These are phyloP conservation scores for Aspergillus campestris DNA, from an alignment of 495 filamentous ascomycete genomes.

Conservation along the genomic window DNA sequence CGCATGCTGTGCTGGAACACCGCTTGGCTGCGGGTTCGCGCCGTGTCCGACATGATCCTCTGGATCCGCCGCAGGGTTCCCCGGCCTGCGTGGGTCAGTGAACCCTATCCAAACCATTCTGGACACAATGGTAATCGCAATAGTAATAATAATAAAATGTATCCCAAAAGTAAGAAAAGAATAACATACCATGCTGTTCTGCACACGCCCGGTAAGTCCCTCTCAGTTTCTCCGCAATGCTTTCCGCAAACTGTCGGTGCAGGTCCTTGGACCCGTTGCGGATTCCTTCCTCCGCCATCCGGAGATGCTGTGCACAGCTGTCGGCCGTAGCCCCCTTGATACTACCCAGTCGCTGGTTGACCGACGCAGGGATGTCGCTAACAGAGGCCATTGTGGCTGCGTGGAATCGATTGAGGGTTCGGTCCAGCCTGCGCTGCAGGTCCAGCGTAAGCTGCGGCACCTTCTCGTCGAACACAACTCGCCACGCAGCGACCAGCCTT, in stretches of 20 bases:
- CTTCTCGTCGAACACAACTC: no score
- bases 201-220: constrained; percentile 6
- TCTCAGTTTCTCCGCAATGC: neutral
- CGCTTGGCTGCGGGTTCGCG: neutral
- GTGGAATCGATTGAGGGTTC: no score
- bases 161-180: neutral
- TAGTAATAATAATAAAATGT: no score
- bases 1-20: neutral
- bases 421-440: no score
- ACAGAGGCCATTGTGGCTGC: neutral
- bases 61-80: neutral
- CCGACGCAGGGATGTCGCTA: neutral
- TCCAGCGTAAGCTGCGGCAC: no score
- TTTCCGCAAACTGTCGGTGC: constrained; percentile 1
- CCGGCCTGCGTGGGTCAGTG: neutral
- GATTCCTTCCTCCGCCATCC: constrained; percentile 10
- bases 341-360: no score
- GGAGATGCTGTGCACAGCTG: constrained; percentile 7
- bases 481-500: no score
- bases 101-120: no score
- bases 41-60: neutral
- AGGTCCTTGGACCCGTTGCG: constrained; percentile 4
- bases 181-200: constrained; percentile 3
- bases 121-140: no score
- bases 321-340: neutral